Evolutionary conservation across 495 filamentous ascomycete species (phyloP).

Genomic region (Saxophila tyrrhenica): DNA sequence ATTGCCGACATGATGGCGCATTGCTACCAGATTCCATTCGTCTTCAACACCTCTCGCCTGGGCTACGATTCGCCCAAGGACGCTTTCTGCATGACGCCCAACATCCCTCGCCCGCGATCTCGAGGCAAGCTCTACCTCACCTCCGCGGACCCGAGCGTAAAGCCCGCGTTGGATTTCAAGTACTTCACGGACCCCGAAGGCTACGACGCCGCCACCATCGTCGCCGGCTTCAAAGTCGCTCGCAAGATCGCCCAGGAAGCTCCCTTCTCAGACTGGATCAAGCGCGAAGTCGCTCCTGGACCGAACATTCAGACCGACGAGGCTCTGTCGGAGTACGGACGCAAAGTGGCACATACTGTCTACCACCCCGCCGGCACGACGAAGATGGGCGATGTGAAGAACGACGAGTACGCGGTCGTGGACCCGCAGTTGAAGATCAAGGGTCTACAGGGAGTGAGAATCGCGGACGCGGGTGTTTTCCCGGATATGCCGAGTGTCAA

Average conservation of each 20-base stretch:
- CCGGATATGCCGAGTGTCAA: slow-evolving; percentile 56
- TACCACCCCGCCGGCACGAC: slow-evolving; percentile 81
- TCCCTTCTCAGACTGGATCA: slow-evolving; percentile 70
- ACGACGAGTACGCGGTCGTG: slow-evolving; percentile 56
- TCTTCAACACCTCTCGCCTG: slow-evolving; percentile 42
- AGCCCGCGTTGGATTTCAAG: slow-evolving; percentile 74
- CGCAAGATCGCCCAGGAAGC: slow-evolving; percentile 56
- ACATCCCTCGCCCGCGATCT: slow-evolving; percentile 72
- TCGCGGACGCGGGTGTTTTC: slow-evolving; percentile 59
- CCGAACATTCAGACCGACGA: slow-evolving; percentile 56
- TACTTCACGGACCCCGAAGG: slow-evolving; percentile 80
- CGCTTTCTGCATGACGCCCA: slow-evolving; percentile 87
- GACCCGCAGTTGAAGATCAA: slow-evolving; percentile 45
- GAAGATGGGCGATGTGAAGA: slow-evolving; percentile 63
- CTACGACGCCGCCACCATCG: slow-evolving; percentile 71
- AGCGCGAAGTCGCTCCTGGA: slow-evolving; percentile 67
- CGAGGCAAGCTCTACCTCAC: slow-evolving; percentile 62
- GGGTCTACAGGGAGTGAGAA: slow-evolving; percentile 47
- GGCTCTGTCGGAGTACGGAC: slow-evolving; percentile 60
- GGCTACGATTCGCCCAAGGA: slow-evolving; percentile 63
- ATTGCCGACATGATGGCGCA: slow-evolving; percentile 82
- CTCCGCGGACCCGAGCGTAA: slow-evolving; percentile 56
- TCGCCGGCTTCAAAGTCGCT: slow-evolving; percentile 63
- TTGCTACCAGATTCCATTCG: slow-evolving; percentile 81
- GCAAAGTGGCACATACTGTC: slow-evolving; percentile 67